A percentile compares a stretch with the other conserved stretches of the same genome.
These are phyloP conservation scores for Fagus crenata DNA, from an alignment of 306 rosid genomes.

Conservation along the genomic window DNA sequence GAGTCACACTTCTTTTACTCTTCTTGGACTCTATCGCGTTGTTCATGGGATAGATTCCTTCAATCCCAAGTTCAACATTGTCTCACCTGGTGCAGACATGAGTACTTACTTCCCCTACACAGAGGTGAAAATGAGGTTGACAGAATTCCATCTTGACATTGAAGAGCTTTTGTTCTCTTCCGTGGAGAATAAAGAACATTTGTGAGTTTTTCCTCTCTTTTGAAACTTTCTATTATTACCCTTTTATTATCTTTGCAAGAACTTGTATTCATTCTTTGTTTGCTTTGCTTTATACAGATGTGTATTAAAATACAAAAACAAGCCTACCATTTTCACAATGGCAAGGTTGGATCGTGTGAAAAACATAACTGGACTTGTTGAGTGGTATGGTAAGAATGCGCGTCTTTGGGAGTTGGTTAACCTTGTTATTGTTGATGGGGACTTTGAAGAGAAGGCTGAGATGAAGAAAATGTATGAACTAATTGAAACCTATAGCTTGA, in stretches of 20 bases:
- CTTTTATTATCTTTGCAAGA: not conserved
- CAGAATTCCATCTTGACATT: slow-evolving; percentile 74
- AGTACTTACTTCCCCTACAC: not conserved
- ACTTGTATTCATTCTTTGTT: not conserved
- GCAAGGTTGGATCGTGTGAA: slow-evolving; percentile 98
- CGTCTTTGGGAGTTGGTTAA: slow-evolving; percentile 83
- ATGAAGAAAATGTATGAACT: slow-evolving; percentile 82
- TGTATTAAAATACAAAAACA: slow-evolving; percentile 83
- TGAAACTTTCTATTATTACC: not conserved
- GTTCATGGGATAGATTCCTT: slow-evolving; percentile 97
- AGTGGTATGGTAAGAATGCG: slow-evolving; percentile 89
- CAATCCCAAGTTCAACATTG: slow-evolving; percentile 91
- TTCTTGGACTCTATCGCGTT: slow-evolving; percentile 94
- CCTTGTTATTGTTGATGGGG: slow-evolving; percentile 94
- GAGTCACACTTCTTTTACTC: slow-evolving; percentile 97
- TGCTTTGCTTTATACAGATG: slow-evolving; percentile 41
- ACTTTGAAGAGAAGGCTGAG: slow-evolving; percentile 89
- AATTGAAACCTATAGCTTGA: slow-evolving; percentile 79
- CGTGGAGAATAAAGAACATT: slow-evolving; percentile 85
- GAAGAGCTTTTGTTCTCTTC: slow-evolving; percentile 90
- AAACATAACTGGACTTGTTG: slow-evolving; percentile 94
- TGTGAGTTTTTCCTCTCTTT: slow-evolving; percentile 47
- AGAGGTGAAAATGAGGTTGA: slow-evolving; percentile 63
- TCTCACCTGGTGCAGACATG: no score
- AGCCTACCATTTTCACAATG: slow-evolving; percentile 98